Evolutionary conservation across 805 yeast genomes (phyloP), one percentile per base, ranked within the genome.

Genomic region (Kodamaea nitidulidarum): DNA sequence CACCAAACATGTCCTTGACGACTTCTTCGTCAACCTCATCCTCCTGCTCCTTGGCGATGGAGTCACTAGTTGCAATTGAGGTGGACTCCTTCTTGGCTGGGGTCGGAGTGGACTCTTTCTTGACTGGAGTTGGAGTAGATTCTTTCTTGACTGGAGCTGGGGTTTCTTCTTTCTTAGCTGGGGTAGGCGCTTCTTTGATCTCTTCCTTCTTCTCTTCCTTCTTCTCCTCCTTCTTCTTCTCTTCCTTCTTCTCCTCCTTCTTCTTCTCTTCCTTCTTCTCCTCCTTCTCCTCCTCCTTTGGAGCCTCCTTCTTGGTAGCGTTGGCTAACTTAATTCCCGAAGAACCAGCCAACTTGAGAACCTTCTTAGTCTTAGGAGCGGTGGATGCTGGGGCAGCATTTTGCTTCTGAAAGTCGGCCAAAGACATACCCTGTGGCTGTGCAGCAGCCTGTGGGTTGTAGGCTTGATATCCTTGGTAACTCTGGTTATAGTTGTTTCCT

Each of bases 1-100:
- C 95, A 48, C 96, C 97, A 58, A 87, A 93, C 85, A 93, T 68
- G 55, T 95, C 98, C 42, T 78, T 81, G 48, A 93, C 88, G 48
- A 90, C 78, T 52, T 83, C 93, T 56, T 85, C 85, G 60, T 91
- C 96, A 41, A 90, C 73, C 54, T 76, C 78, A 27, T 84, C 91
- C 58, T 84, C 95, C 62, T 80, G 88, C 55, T 81, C 87, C 49
- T 75, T 78, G 49, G 65, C 67, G 24, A 80, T 50, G 5, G 76
- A 70, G 43, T 78, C 87, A 42, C 49, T 55, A 28, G 42, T 47
- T 20, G 51, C 39, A 15, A 54, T 40, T 11, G 50, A 39, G 14
- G 47, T 32, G n/a, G 48, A 15, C 20, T 39, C 48, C 32, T 41
- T 46, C n/a, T 39, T 33, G 15, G 49, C 42, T 11, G 52, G 39